Conservation (phyloP, 140 eudicot species). For the Anethum foeniculum region DNA sequence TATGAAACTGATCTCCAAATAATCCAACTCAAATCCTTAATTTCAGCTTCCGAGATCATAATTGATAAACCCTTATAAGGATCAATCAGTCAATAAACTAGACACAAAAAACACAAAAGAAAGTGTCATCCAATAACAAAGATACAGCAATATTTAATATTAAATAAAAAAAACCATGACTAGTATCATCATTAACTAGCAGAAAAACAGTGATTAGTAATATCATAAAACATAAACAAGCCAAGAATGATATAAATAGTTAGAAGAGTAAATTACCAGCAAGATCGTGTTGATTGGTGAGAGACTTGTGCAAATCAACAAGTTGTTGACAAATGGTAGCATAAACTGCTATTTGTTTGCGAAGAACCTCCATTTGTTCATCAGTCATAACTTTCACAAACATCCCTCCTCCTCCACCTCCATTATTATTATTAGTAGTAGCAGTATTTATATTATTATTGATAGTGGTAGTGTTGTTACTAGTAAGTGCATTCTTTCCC, state of each 20-base stretch:
- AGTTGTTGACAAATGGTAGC: conserved; percentile 91
- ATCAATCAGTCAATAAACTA: background rate
- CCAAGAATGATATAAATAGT: background rate
- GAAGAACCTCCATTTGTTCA: conserved; percentile 84
- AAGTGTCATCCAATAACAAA: conserved; percentile 4
- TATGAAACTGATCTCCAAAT: background rate
- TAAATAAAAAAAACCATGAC: background rate
- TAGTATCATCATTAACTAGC: background rate
- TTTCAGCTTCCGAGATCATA: background rate
- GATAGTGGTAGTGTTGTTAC: background rate
- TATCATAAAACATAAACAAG: background rate
- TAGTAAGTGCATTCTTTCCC: background rate
- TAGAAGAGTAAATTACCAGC: conserved; percentile 33
- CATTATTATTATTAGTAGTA: background rate
- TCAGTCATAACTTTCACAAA: conserved; percentile 98
- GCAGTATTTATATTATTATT: background rate
- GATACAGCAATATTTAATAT: background rate
- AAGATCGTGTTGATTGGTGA: conserved; percentile 81
- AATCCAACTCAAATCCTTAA: background rate
- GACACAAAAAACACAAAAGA: background rate
- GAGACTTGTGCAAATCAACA: conserved; percentile 85
- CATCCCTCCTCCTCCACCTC: conserved; percentile 38
- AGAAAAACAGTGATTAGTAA: background rate
- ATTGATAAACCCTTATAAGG: background rate
- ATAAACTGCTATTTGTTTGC: conserved; percentile 89